phyloP scores from a whole-genome alignment of 192 early-diverging fungal genomes.

The Borealophlyctis nickersoniae region DNA sequence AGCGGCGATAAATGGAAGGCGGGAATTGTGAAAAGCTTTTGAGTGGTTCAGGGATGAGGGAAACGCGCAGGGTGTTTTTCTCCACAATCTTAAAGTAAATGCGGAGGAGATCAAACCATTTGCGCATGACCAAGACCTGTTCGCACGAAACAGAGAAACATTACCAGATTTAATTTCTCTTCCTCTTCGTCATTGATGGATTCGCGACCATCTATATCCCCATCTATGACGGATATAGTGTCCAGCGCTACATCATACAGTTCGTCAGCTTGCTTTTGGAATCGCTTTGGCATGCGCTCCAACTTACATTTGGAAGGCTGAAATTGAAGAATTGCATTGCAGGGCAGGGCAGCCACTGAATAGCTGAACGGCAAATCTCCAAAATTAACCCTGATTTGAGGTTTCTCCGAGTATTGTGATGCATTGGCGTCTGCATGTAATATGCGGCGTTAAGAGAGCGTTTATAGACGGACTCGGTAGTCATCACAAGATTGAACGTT shows the following conservation, averaged over 20 bases:
- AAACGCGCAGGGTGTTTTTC: constrained; percentile 39
- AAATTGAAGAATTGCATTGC: constrained; percentile 16
- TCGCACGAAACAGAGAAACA: too few relatives aligned
- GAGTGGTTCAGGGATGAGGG: constrained; percentile 27
- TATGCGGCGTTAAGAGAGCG: too few relatives aligned
- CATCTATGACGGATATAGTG: constrained; percentile 30
- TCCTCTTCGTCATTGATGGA: constrained; percentile 42
- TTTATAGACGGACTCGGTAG: too few relatives aligned
- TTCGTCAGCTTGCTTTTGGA: too few relatives aligned
- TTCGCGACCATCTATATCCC: constrained; percentile 14
- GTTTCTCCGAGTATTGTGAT: constrained; percentile 16
- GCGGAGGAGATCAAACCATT: neutral
- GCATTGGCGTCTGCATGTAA: neutral
- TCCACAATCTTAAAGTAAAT: constrained; percentile 34
- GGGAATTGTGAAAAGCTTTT: constrained; percentile 59
- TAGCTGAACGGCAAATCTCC: constrained; percentile 39
- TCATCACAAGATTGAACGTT: too few relatives aligned
- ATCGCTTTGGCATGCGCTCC: too few relatives aligned
- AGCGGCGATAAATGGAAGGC: constrained; percentile 52
- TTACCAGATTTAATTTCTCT: constrained; percentile 46
- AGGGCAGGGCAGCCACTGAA: constrained; percentile 26
- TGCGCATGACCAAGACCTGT: too few relatives aligned
- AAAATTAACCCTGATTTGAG: constrained; percentile 46
- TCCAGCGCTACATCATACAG: constrained; percentile 7
- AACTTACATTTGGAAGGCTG: constrained; percentile 19